Evolutionary conservation across 352 stramenopile species (phyloP).

Genomic region (Globisporangium barbulae): DNA sequence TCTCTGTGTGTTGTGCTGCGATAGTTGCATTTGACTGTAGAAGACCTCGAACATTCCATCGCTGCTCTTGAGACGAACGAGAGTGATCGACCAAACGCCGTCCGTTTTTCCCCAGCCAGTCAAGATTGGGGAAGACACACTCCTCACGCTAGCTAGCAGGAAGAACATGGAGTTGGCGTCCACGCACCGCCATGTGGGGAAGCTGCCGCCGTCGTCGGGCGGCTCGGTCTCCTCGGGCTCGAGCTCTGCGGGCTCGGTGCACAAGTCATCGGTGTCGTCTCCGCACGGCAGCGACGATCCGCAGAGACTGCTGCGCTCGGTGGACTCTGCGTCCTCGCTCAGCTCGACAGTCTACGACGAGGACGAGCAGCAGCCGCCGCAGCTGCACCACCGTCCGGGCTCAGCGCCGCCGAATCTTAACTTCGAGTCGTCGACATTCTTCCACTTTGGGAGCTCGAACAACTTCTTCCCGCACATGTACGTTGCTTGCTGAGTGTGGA

Average conservation of each 20-base stretch:
- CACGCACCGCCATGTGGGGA: constrained; percentile 2
- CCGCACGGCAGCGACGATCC: constrained; percentile 14
- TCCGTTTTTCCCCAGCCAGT: neutral
- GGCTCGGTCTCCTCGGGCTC: neutral
- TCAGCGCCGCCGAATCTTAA: constrained; percentile 21
- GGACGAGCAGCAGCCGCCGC: constrained; percentile 19
- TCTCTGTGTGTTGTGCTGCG: neutral
- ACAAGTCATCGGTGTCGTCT: constrained; percentile 8
- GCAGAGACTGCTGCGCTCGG: constrained; percentile 15
- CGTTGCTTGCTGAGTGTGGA: neutral
- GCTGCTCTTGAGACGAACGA: neutral
- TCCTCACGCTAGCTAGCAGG: neutral
- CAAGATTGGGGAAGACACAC: constrained; percentile 12
- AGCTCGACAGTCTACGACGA: constrained; percentile 27
- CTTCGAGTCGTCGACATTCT: constrained; percentile 49
- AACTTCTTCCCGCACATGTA: constrained; percentile 50
- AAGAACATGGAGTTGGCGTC: constrained; percentile 13
- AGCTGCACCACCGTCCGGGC: constrained; percentile 14
- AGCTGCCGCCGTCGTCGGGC: neutral
- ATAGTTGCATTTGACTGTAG: neutral
- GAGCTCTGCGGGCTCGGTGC: neutral
- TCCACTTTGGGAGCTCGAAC: constrained; percentile 35
- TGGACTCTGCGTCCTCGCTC: constrained; percentile 23
- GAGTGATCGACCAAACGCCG: neutral
- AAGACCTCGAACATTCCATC: neutral